phyloP scores from a whole-genome alignment of 2,329 filamentous ascomycete species.

The Rhexocercosporidium sp. region DNA sequence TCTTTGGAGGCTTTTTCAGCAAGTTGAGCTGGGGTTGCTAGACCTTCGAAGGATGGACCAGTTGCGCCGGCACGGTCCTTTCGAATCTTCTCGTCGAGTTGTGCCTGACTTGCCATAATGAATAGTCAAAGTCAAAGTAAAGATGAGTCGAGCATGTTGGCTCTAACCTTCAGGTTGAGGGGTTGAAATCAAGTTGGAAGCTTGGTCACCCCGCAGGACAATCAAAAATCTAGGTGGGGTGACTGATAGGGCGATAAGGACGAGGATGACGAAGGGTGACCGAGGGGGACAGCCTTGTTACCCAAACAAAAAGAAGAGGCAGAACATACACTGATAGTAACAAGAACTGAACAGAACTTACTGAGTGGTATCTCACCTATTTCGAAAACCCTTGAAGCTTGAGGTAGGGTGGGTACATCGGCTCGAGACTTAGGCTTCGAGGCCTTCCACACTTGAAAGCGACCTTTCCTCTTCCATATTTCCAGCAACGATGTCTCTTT shows the following conservation, averaged over 20 bases:
- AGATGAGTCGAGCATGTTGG: background rate
- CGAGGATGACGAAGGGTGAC: background rate
- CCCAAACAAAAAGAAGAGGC: background rate
- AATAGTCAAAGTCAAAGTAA: background rate
- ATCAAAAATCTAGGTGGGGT: background rate
- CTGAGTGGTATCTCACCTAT: too few relatives aligned
- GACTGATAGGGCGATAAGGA: conserved; percentile 9
- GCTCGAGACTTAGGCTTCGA: too few relatives aligned
- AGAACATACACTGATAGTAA: background rate
- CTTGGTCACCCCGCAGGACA: conserved; percentile 4
- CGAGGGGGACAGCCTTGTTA: background rate
- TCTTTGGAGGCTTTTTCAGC: conserved; percentile 27
- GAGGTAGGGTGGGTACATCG: too few relatives aligned
- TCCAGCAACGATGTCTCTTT: too few relatives aligned
- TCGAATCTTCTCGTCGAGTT: conserved; percentile 9
- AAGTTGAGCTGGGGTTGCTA: conserved; percentile 27
- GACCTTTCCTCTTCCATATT: too few relatives aligned
- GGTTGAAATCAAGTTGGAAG: conserved; percentile 1
- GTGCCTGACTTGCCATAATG: conserved; percentile 8
- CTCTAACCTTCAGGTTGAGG: background rate
- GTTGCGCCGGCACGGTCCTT: conserved; percentile 6
- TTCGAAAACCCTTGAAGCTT: too few relatives aligned
- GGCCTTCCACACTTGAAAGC: too few relatives aligned
- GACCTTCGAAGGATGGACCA: background rate
- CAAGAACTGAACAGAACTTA: too few relatives aligned